Conservation (phyloP, 2,329 filamentous ascomycete species). For the Chaetothyriales sp. region DNA sequence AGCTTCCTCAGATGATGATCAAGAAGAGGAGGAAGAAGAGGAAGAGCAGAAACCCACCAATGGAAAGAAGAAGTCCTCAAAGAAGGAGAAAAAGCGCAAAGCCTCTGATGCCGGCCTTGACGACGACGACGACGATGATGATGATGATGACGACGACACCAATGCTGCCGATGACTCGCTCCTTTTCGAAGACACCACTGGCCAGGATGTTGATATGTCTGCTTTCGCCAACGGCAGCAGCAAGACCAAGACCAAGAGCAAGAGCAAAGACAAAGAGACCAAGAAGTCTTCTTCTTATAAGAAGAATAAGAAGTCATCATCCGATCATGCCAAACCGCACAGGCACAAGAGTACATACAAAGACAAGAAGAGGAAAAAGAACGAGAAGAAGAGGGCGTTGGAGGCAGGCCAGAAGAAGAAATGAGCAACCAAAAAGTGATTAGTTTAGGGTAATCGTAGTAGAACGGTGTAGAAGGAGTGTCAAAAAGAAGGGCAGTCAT, state of each 20-base stretch:
- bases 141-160: no score
- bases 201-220: constrained; percentile 24
- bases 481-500: no score
- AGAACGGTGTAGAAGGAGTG: no score
- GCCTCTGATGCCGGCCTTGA: constrained; percentile 40
- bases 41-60: neutral
- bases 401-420: neutral
- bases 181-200: constrained; percentile 51
- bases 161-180: constrained; percentile 68
- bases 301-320: neutral
- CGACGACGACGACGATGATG: constrained; percentile 50
- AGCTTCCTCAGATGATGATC: constrained; percentile 32
- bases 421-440: no score
- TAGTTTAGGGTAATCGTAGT: no score
- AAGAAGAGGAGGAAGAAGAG: neutral
- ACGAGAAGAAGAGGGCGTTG: neutral
- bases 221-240: constrained; percentile 16
- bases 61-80: neutral
- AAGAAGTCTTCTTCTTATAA: constrained; percentile 1
- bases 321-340: neutral
- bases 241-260: constrained; percentile 30
- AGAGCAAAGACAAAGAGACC: constrained; percentile 11
- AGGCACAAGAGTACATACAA: constrained; percentile 1
- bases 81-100: constrained; percentile 45
- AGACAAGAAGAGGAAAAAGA: constrained; percentile 18